Percentiles rank a stretch among this genome's conserved stretches.
These are phyloP conservation scores for Papiliotrema fonsecae DNA, from an alignment of 1,284 basidiomycete species.

Conservation along the genomic window DNA sequence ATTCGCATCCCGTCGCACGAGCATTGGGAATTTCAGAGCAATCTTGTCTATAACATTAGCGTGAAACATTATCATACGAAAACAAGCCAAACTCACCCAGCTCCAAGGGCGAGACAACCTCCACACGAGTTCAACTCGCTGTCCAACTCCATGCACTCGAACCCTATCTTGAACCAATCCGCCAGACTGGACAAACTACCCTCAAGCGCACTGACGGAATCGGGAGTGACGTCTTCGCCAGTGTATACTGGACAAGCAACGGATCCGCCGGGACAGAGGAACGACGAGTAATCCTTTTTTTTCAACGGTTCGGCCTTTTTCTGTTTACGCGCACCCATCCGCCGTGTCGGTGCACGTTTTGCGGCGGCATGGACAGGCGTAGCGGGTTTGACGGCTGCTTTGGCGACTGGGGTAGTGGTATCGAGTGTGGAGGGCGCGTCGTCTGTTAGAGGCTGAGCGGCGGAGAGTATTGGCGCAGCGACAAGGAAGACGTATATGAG, in stretches of 20 bases:
- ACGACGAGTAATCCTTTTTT: constrained; percentile 48
- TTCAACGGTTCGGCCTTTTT: constrained; percentile 30
- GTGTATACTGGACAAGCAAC: constrained; percentile 43
- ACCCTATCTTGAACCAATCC: constrained; percentile 49
- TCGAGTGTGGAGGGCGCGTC: constrained; percentile 8
- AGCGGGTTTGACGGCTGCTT: constrained; percentile 4
- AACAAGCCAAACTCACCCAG: constrained; percentile 37
- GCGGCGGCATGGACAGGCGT: constrained; percentile 32
- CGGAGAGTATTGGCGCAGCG: constrained; percentile 20
- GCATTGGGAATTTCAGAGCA: constrained; percentile 46
- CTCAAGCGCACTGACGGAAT: constrained; percentile 25
- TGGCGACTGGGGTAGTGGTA: constrained; percentile 6
- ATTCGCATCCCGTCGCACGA: constrained; percentile 41
- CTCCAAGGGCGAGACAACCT: constrained; percentile 45
- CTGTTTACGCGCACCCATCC: constrained; percentile 39
- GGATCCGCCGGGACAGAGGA: constrained; percentile 46
- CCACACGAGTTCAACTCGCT: constrained; percentile 47
- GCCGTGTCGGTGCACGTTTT: constrained; percentile 31
- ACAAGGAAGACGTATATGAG: constrained; percentile 21
- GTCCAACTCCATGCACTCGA: constrained; percentile 48
- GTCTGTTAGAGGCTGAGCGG: constrained; percentile 11
- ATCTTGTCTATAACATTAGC: constrained; percentile 38
- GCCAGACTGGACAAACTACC: constrained; percentile 35
- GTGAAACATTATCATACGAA: not conserved
- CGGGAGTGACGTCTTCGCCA: constrained; percentile 24